Evolutionary conservation across 495 filamentous ascomycete genomes (phyloP), one percentile per base, ranked within the genome.

Genomic region (Parmelia sp.): DNA sequence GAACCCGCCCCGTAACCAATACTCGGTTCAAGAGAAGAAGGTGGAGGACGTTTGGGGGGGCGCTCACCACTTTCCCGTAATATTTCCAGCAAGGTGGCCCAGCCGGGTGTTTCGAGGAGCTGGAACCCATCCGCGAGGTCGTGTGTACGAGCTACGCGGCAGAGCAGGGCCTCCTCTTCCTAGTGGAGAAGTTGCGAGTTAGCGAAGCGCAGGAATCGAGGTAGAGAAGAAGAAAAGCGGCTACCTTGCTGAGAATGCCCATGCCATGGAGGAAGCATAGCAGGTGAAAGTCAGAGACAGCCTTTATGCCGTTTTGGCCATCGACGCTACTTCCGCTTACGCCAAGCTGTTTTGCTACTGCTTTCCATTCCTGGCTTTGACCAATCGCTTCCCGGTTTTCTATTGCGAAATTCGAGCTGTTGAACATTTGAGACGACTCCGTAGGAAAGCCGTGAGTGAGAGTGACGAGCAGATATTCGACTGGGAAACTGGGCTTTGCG

Each of bases 401-500:
- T 72, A 96, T 88, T 14, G 93, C 87, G 74, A 97, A 99, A 21
- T 74, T 79, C 40, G 79, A 81, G 65, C 79, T 77, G 59, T 82
- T 80, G 76, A 97, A 97, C 19, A 86, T 63, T 8, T 92, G 91
- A 37, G 83, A 84, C 8, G 90, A 80, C 36, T 87, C 79, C 49
- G 85, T 91, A 1, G 95, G 95, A 77, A 97, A 97, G 47, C 95
- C 94, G 72, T 99, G 93, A 11, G 94, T 99, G 49, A 99, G 83
- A 10, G 94, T 97, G 60, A 97, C 90, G 37, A 97, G 85, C 37
- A 99, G 82, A 73, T 97, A 99, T 70, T 97, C 95, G 37, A 96
- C 93, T 0, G 94, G 94, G 73, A 99, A 99, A 56, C 87, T 84
- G 4, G 95, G 94, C 71, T 96, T 97, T 35, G 95, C 94, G 71